Evolutionary conservation across 768 basidiomycete genomes (phyloP).

Genomic region (Obba rivulosa): DNA sequence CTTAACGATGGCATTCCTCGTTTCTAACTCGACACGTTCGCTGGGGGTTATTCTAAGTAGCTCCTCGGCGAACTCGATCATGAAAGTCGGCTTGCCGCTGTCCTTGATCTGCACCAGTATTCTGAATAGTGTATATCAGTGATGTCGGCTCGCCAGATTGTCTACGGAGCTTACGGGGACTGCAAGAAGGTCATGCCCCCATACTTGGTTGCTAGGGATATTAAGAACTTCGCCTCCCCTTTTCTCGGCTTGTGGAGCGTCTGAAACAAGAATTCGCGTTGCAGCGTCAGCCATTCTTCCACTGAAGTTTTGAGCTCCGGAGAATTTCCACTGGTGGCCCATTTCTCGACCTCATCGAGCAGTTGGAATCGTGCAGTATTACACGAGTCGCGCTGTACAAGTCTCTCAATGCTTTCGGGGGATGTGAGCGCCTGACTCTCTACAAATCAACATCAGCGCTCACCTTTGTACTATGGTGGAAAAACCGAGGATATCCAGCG

Average conservation of each 20-base stretch:
- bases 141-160: background rate
- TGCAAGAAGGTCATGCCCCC: background rate
- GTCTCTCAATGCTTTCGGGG: constrained; percentile 1
- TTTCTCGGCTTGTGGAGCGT: background rate
- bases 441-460: background rate
- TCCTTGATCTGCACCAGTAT: background rate
- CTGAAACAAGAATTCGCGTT: background rate
- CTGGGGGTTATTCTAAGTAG: too few species aligned
- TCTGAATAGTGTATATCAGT: background rate
- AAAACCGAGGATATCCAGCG: constrained; percentile 9
- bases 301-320: background rate
- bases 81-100: background rate
- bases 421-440: too few species aligned
- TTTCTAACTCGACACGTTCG: too few species aligned
- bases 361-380: background rate
- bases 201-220: background rate
- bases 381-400: background rate
- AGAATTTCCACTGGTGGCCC: background rate
- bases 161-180: background rate
- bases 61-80: background rate
- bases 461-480: constrained; percentile 2
- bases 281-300: background rate
- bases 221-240: background rate
- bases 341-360: constrained; percentile 1
- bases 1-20: background rate